Percentiles rank a stretch among this genome's conserved stretches.
Evolutionary conservation across 2,329 filamentous ascomycete species (phyloP).

Genomic region (Colletotrichum sp.): DNA sequence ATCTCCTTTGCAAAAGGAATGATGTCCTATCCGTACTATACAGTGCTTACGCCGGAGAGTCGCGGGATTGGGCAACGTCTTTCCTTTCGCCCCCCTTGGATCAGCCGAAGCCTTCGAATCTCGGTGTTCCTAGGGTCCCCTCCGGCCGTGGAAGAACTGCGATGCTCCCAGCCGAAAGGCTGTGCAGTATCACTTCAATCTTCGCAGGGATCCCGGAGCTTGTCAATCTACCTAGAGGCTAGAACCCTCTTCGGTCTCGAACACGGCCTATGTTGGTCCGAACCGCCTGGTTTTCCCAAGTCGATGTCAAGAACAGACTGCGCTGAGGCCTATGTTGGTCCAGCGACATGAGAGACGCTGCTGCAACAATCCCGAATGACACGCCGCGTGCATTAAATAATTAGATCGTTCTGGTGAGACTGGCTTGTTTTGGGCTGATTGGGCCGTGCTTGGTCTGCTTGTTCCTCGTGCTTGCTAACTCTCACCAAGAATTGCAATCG

Average conservation of each 20-base stretch:
- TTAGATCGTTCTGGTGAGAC: not conserved
- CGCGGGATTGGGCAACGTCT: not conserved
- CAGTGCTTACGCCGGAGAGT: not conserved
- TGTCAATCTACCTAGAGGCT: not conserved
- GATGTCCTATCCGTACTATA: not conserved
- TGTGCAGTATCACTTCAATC: not conserved
- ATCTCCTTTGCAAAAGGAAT: not conserved
- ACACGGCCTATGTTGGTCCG: not conserved
- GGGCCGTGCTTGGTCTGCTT: not conserved
- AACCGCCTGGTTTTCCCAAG: not conserved
- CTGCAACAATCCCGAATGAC: not conserved
- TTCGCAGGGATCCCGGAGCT: not conserved
- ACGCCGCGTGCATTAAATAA: not conserved
- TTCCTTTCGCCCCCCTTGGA: not conserved
- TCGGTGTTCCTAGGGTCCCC: not conserved
- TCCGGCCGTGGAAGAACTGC: not conserved
- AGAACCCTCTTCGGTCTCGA: not conserved
- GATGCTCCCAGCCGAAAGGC: not conserved
- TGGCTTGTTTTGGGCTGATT: not conserved
- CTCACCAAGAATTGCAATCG: not conserved
- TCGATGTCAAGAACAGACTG: not conserved
- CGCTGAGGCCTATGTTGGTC: not conserved
- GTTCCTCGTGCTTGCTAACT: not conserved
- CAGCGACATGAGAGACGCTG: not conserved
- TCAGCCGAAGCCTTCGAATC: not conserved